These are phyloP conservation scores for Gynostemma pentaphyllum DNA, from an alignment of 306 rosid genomes.

Conservation along the genomic window DNA sequence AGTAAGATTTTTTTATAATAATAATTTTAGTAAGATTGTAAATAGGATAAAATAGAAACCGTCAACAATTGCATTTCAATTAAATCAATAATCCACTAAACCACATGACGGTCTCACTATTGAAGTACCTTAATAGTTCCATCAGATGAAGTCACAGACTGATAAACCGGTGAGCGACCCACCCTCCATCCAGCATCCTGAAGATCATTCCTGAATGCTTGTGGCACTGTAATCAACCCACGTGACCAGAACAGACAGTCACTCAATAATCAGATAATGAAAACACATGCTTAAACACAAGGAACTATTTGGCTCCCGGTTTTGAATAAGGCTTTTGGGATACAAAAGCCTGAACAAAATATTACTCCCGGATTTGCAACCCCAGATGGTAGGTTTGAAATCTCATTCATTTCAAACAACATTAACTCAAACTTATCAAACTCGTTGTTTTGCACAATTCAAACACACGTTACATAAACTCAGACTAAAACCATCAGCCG, in stretches of 20 bases:
- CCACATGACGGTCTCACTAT: neutral
- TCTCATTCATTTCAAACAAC: too few species aligned
- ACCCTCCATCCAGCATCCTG: conserved; percentile 92
- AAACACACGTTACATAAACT: too few species aligned
- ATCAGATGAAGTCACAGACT: conserved; percentile 62
- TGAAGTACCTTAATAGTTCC: conserved; percentile 75
- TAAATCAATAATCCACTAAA: neutral
- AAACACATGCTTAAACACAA: neutral
- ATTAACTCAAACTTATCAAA: too few species aligned
- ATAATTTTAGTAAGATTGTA: neutral
- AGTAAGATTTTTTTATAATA: too few species aligned
- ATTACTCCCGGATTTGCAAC: too few species aligned
- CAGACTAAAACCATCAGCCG: too few species aligned
- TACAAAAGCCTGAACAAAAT: too few species aligned
- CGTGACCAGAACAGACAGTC: neutral
- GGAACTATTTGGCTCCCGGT: too few species aligned
- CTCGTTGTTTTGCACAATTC: too few species aligned
- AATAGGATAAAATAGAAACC: neutral
- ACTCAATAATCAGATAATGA: neutral
- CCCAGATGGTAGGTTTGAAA: too few species aligned
- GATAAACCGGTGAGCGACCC: conserved; percentile 72
- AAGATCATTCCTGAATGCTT: conserved; percentile 67
- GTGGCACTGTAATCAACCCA: conserved; percentile 48
- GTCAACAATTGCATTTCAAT: neutral
- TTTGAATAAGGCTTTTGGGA: too few species aligned